Evolutionary conservation across 129 eudicot genomes (phyloP).

Genomic region (Pulicaria dysenterica): DNA sequence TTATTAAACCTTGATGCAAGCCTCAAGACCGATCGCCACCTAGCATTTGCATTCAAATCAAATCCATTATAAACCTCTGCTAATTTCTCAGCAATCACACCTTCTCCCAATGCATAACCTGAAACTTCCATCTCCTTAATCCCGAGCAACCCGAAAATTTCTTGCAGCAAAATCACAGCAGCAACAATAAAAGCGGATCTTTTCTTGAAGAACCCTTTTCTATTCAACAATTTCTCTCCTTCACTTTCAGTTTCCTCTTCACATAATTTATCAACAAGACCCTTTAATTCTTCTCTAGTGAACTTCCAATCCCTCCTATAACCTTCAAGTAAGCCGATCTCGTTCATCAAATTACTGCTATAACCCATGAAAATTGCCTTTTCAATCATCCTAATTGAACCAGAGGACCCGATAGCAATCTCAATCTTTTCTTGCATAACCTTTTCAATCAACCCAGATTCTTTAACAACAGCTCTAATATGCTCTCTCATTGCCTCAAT

Average conservation of each 20-base stretch:
- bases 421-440: constrained; percentile 47
- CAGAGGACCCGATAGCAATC: constrained; percentile 72
- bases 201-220: constrained; percentile 58
- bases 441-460: constrained; percentile 52
- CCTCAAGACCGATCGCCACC: constrained; percentile 75
- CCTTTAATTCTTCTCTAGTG: constrained; percentile 55
- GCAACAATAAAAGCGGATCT: constrained; percentile 72
- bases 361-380: constrained; percentile 60
- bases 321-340: constrained; percentile 40
- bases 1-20: constrained; percentile 74
- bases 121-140: constrained; percentile 78
- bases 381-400: constrained; percentile 76
- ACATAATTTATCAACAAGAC: constrained; percentile 52
- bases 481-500: constrained; percentile 48
- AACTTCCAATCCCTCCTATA: constrained; percentile 73
- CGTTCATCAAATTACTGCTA: constrained; percentile 34
- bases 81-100: constrained; percentile 76
- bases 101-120: constrained; percentile 84
- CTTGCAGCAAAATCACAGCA: constrained; percentile 71
- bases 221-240: constrained; percentile 34
- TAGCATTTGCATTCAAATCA: constrained; percentile 64
- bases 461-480: constrained; percentile 39
- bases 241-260: constrained; percentile 40
- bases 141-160: constrained; percentile 62
- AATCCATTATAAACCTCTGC: constrained; percentile 47